These are phyloP conservation scores for Cordyceps fumosorosea DNA, from an alignment of 2,329 filamentous ascomycete genomes.

Conservation along the genomic window DNA sequence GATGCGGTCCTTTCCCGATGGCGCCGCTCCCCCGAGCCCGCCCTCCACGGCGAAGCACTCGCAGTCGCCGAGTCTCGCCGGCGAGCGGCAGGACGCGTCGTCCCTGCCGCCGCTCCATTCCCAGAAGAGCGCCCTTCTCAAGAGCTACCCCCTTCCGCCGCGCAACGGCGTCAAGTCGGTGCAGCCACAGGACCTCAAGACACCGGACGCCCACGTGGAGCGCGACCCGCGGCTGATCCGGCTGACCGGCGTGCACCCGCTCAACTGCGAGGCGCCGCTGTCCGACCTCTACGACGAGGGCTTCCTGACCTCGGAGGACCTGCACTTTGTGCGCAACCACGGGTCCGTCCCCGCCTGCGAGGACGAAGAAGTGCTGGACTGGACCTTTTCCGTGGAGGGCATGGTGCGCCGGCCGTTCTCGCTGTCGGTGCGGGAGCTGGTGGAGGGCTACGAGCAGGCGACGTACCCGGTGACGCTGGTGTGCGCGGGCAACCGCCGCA, in stretches of 20 bases:
- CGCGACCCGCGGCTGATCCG: constrained; percentile 77
- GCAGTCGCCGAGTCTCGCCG: constrained; percentile 21
- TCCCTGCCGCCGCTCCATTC: background rate
- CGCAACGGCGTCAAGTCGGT: constrained; percentile 3
- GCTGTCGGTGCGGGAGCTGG: constrained; percentile 64
- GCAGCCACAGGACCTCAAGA: constrained; percentile 1
- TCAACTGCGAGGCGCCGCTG: constrained; percentile 82
- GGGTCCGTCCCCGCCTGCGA: constrained; percentile 73
- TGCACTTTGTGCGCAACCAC: constrained; percentile 92
- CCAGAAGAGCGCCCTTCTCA: background rate
- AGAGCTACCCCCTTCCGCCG: constrained; percentile 7
- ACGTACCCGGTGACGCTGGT: constrained; percentile 85
- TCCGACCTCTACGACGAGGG: constrained; percentile 70
- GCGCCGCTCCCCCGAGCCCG: background rate
- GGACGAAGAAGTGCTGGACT: constrained; percentile 66
- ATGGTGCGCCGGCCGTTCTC: constrained; percentile 70
- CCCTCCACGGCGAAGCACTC: constrained; percentile 17
- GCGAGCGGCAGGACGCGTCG: constrained; percentile 1
- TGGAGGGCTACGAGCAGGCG: constrained; percentile 69
- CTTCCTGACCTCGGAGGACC: constrained; percentile 77
- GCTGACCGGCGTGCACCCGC: constrained; percentile 82
- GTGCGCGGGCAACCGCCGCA: constrained; percentile 84
- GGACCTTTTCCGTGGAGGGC: constrained; percentile 79
- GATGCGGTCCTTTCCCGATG: background rate
- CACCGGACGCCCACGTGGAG: constrained; percentile 52